A percentile compares a stretch with the other conserved stretches of the same genome.
Evolutionary conservation across 2,329 filamentous ascomycete species (phyloP).

Genomic region (Trichoderma koningiopsis): DNA sequence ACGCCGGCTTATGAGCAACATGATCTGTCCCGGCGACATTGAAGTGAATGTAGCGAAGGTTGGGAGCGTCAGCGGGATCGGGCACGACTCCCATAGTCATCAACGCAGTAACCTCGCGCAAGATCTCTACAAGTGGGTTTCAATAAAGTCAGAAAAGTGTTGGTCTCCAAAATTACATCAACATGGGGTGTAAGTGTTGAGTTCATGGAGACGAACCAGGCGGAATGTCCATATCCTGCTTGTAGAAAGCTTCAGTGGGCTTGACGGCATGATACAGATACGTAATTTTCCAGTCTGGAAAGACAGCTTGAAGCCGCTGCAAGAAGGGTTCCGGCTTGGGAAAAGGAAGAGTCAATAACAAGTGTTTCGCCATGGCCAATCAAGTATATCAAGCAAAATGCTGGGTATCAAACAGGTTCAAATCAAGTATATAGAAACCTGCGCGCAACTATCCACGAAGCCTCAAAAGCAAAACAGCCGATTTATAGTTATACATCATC

Average conservation of each 20-base stretch:
- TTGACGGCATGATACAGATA: constrained; percentile 8
- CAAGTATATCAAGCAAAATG: neutral
- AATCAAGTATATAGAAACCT: neutral
- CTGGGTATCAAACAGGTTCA: neutral
- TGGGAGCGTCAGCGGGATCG: constrained; percentile 7
- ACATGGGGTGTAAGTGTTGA: neutral
- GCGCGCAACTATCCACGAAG: neutral
- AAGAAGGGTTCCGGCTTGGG: constrained; percentile 8
- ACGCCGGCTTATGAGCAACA: constrained; percentile 6
- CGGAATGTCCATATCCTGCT: constrained; percentile 14
- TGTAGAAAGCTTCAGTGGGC: constrained; percentile 1
- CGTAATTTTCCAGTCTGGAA: constrained; percentile 10
- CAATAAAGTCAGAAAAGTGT: neutral
- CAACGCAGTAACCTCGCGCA: neutral
- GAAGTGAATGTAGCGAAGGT: constrained; percentile 9
- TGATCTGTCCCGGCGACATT: constrained; percentile 3
- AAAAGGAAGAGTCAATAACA: constrained; percentile 12
- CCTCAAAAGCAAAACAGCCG: neutral
- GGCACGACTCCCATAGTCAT: constrained; percentile 13
- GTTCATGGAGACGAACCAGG: neutral
- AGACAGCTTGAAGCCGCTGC: neutral
- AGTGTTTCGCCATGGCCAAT: neutral
- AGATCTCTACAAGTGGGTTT: neutral
- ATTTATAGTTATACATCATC: neutral
- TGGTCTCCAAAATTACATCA: neutral